These are phyloP conservation scores for Lophiostoma macrostomum DNA, from an alignment of 495 filamentous ascomycete species.

Conservation along the genomic window DNA sequence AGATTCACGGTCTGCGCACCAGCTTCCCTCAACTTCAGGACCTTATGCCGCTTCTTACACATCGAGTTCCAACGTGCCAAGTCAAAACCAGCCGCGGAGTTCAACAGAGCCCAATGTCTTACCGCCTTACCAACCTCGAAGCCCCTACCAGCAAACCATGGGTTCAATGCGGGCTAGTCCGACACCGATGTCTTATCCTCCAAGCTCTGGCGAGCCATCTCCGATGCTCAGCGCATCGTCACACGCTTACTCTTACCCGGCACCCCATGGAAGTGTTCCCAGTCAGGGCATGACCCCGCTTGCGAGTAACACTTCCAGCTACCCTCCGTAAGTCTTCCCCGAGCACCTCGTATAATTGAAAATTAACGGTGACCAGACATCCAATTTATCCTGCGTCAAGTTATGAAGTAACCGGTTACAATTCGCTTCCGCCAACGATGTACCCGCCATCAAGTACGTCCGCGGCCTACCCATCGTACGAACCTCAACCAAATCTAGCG, in stretches of 20 bases:
- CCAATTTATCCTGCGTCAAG: conserved; percentile 26
- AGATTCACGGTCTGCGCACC: conserved; percentile 8
- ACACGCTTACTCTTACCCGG: conserved; percentile 22
- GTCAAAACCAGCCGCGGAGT: conserved; percentile 15
- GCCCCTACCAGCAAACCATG: conserved; percentile 29
- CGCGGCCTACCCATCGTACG: conserved; percentile 21
- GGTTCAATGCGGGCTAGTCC: conserved; percentile 31
- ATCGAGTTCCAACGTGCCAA: conserved; percentile 17
- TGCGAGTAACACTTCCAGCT: conserved; percentile 26
- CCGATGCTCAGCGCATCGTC: conserved; percentile 25
- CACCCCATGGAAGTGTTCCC: conserved; percentile 19
- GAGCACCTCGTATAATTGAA: not conserved
- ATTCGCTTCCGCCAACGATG: conserved; percentile 23
- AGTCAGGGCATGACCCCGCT: conserved; percentile 16
- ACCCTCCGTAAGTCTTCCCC: conserved; percentile 33
- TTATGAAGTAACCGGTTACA: conserved; percentile 26
- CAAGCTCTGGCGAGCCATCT: conserved; percentile 20
- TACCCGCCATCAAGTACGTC: conserved; percentile 23
- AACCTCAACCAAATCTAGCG: conserved; percentile 5
- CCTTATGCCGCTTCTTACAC: conserved; percentile 18
- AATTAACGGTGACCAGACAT: conserved; percentile 6
- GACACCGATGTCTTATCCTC: conserved; percentile 23
- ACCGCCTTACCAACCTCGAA: conserved; percentile 29
- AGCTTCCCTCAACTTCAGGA: conserved; percentile 15
- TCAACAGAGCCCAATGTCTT: conserved; percentile 12